Evolutionary conservation across 2,329 filamentous ascomycete species (phyloP), one percentile per base, ranked within the genome.

Genomic region (Trichophyton rubrum): DNA sequence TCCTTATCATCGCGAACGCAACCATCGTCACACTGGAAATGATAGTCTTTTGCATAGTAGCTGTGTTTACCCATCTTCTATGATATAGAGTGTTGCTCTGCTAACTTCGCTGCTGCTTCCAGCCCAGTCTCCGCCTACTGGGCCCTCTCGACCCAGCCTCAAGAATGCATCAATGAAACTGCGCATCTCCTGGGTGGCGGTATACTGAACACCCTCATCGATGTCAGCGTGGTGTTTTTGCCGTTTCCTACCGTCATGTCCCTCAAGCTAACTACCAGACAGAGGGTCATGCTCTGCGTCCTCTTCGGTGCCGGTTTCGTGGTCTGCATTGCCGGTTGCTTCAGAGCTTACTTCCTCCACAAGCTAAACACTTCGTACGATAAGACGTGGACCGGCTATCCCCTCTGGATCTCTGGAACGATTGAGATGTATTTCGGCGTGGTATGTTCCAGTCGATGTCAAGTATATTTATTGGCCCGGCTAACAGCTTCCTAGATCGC

Each of bases 361-460:
- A 20, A 35, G 51, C 13, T 55, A n/a, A 55, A 33, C 8, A 33
- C n/a, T 8, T 55, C 51, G 5, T 35, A 35, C 27, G 51, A 55
- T 55, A 55, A 55, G 51, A 55, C 51, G 6, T 55, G 51, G 51
- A n/a, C 27, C 9, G 51, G 20, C 51, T 55, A 55, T 35, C 51
- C 51, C 1, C 20, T 55, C 51, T 55, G 51, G 51, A 55, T 55
- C 27, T 33, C 51, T 2, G 51, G 27, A 27, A 33, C 51, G 0
- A 35, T 55, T 33, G 51, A 55, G 51, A 55, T 55, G 51, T 55
- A 55, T 55, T 30, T 55, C 30, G 51, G 51, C 13, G 51, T 55
- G 15, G 51, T 55, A 35, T 11, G 51, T 22, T 38, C 27, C 1
- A 20, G 13, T 30, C 6, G 6, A 30, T 30, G 27, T 30, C 27